Evolutionary conservation across 1,139 yeast species (phyloP).

Genomic region (Candida sojae): DNA sequence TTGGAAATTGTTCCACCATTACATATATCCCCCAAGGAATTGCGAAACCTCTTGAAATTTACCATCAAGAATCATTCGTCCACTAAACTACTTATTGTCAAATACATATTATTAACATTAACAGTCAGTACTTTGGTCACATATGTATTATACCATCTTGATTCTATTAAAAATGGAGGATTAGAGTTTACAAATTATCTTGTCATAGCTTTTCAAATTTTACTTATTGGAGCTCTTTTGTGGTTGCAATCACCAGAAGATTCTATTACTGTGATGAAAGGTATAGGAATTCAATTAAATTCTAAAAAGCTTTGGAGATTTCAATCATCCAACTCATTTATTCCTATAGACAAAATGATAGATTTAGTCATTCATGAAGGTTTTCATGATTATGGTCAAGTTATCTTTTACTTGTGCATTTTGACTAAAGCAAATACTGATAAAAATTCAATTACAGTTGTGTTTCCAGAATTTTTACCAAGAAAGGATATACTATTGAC

Average conservation of each 20-base stretch:
- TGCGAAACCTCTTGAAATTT: conserved; percentile 17
- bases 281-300: conserved; percentile 37
- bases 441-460: conserved; percentile 44
- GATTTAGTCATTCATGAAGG: conserved; percentile 72
- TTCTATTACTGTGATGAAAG: conserved; percentile 35
- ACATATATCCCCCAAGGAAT: conserved; percentile 7
- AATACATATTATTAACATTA: conserved; percentile 2
- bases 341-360: conserved; percentile 53
- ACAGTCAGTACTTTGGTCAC: conserved; percentile 2
- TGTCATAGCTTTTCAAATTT: conserved; percentile 1
- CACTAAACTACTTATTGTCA: conserved; percentile 4
- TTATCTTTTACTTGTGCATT: conserved; percentile 60
- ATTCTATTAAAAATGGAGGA: not conserved
- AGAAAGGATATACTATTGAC: conserved; percentile 41
- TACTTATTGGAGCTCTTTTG: conserved; percentile 12
- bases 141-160: conserved; percentile 1
- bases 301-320: conserved; percentile 32
- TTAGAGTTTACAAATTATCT: conserved; percentile 1
- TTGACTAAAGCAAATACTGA: conserved; percentile 41
- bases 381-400: conserved; percentile 60
- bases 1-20: conserved; percentile 29
- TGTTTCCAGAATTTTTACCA: conserved; percentile 51
- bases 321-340: conserved; percentile 33
- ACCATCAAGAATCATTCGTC: conserved; percentile 13
- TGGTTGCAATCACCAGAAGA: conserved; percentile 32